Conservation (phyloP, 257 asterid genomes). For the Lantana camara region DNA sequence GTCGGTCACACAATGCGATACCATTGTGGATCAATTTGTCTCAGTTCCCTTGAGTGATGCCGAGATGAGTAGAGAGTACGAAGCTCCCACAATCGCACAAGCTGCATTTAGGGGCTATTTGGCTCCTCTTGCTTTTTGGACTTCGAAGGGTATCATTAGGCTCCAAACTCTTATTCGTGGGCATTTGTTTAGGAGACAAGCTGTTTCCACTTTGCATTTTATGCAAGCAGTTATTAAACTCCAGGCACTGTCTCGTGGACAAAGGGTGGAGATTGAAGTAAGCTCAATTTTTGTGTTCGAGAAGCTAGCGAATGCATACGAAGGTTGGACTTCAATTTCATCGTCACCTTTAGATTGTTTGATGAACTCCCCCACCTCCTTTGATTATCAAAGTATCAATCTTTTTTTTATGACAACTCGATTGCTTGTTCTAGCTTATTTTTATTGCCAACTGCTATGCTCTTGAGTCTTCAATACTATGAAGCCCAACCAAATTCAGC, state of each 20-base stretch:
- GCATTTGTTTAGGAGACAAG: constrained; percentile 91
- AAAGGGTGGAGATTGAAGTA: constrained; percentile 38
- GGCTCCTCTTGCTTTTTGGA: constrained; percentile 91
- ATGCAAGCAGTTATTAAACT: constrained; percentile 74
- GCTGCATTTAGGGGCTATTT: constrained; percentile 64
- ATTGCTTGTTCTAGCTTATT: constrained; percentile 43
- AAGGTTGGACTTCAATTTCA: constrained; percentile 46
- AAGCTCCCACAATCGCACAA: constrained; percentile 61
- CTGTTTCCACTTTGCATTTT: constrained; percentile 76
- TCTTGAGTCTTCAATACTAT: constrained; percentile 67
- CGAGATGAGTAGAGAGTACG: constrained; percentile 38
- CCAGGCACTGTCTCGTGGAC: constrained; percentile 75
- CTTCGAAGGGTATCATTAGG: constrained; percentile 91
- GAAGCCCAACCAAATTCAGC: constrained; percentile 57
- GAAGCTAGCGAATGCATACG: constrained; percentile 53
- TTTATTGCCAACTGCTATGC: constrained; percentile 54
- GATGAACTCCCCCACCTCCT: background rate
- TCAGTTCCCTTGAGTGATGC: constrained; percentile 34
- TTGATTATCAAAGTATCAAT: too few species aligned
- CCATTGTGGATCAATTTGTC: constrained; percentile 29
- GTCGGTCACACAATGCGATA: constrained; percentile 33
- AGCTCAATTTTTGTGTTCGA: constrained; percentile 34
- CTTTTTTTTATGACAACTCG: constrained; percentile 7
- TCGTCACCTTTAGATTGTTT: background rate
- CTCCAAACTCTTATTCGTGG: constrained; percentile 95